Evolutionary conservation across 305 asterid species (phyloP), one percentile per base, ranked within the genome.

Genomic region (Salvia sclarea): DNA sequence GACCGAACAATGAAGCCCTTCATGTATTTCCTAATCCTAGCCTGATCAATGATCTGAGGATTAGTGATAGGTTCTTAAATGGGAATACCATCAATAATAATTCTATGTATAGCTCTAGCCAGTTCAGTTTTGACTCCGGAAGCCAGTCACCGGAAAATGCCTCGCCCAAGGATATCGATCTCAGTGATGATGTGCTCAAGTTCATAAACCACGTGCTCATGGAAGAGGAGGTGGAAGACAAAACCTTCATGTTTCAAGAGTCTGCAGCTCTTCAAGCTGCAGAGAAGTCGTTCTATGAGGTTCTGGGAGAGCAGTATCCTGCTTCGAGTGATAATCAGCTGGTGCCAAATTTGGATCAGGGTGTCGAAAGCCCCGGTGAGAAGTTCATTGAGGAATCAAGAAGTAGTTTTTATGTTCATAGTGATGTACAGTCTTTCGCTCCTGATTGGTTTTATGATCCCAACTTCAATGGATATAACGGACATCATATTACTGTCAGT

Each of bases 191-290:
- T 56, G 92, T 86, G 33, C 87, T 91, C 25, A 81, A 79, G 74
- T 91, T 86, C 55, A 88, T 91, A 40, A 84, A 64, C 73, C 85
- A 85, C 7, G 85, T 91, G 61, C 91, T 91, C 59, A 85, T 91
- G 95, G 97, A 91, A 76, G 97, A 88, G 78, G 88, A 88, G 7
- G 91, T 86, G 80, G 95, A 85, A 73, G 96, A 85, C 20, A 91
- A 82, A 67, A 69, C 78, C 2, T 82, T 90, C 61, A 85, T 80
- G 90, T 85, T 91, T 76, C 95, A 86, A 68, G 96, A 88, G 24
- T 85, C 92, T 28, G 83, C 90, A 0, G 96, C 97, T 55, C 88
- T 91, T 78, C 89, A 85, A 74, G 95, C 86, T 30, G 92, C 96
- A 0, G 97, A 91, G 48, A 88, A 85, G 67, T 91, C 96, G 4